phyloP scores from a whole-genome alignment of 306 rosid species.

The Hippophae gyantsensis region DNA sequence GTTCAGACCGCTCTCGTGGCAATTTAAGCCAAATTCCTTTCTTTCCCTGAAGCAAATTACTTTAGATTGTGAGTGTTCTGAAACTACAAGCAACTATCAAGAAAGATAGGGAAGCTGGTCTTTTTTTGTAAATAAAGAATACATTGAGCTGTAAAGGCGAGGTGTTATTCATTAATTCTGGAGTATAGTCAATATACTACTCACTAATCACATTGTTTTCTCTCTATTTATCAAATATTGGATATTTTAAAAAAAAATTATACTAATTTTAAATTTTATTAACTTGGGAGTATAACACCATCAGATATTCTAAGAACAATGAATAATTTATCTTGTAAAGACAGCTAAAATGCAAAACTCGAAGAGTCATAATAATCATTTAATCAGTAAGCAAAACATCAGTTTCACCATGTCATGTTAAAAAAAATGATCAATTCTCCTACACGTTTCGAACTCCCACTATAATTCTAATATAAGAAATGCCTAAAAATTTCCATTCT shows the following conservation, averaged over 20 bases:
- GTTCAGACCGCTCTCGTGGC: slow-evolving; percentile 55
- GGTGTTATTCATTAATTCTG: too few species aligned
- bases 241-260: too few species aligned
- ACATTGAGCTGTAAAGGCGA: background rate
- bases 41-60: slow-evolving; percentile 58
- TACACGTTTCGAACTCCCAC: too few species aligned
- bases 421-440: too few species aligned
- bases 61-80: background rate
- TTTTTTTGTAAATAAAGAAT: background rate
- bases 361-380: background rate
- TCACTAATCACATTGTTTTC: too few species aligned
- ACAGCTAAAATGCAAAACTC: background rate
- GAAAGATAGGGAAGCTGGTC: too few species aligned
- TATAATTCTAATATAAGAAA: too few species aligned
- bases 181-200: too few species aligned
- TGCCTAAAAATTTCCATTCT: too few species aligned
- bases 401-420: background rate
- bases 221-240: too few species aligned
- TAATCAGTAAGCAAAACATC: background rate
- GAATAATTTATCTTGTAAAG: background rate
- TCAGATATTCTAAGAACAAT: too few species aligned
- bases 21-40: slow-evolving; percentile 93
- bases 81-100: background rate
- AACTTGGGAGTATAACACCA: background rate
- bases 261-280: too few species aligned